Evolutionary conservation across 2,329 filamentous ascomycete species (phyloP), one percentile per base, ranked within the genome.

Genomic region (Trichoderma atrobrunneum): DNA sequence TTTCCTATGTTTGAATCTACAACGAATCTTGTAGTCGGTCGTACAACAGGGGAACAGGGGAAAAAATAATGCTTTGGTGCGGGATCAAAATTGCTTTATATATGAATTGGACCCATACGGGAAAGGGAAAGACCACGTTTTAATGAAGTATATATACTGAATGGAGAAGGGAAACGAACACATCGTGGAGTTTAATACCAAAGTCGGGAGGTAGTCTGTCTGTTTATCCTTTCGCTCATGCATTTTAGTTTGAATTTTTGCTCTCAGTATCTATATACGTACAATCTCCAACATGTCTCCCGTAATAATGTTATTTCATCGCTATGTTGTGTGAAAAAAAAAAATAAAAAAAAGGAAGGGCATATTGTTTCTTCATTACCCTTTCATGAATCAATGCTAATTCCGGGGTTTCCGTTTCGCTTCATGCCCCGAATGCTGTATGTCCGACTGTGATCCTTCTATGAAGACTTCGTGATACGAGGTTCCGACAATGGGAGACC

Each of bases 261-360:
- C 32, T 70, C 67, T 34, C 43, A 36, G 18, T 30, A 36, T 67
- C 54, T 59, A 67, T 67, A 57, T 67, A 57, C 51, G 36, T 43
- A 39, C 54, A 67, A 43, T 43, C 24, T 30, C 51, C 28, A 43
- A 57, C 24, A 28, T 14, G 32, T 26, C 30, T 34, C 34, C 18
- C 43, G 11, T 62, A 21, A 28, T 30, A 51, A 36, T 36, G 21
- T 36, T 61, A 24, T 54, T 70, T 54, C 66, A 36, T 54, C 66
- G 57, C 66, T 70, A 24, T 39, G 39, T 26, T 62, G 11, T 62
- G 11, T 62, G 12, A n/a, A 14, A 51, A 16, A n/a, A 7, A 26
- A 12, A 32, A 26, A 24, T n/a, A 32, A 16, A 32, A 48, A 11
- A 24, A 48, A 48, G 12, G 51, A 48, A 24, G 57, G 28, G 39